phyloP scores from a whole-genome alignment of 345 rosid genomes.

The Mangifera indica region DNA sequence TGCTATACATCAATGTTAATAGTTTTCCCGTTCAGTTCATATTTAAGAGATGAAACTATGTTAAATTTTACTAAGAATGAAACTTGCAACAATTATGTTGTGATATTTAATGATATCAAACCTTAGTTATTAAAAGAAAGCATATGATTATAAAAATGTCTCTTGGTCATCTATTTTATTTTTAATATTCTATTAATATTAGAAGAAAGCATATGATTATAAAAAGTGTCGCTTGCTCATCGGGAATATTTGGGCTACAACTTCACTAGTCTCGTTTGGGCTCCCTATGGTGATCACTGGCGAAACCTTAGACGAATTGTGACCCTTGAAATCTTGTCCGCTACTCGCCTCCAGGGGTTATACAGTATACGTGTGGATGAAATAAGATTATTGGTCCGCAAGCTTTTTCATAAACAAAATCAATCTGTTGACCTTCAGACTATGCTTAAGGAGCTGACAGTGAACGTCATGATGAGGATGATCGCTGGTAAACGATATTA shows the following conservation, averaged over 20 bases:
- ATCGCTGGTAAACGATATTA: slow-evolving; percentile 41
- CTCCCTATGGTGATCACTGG: slow-evolving; percentile 34
- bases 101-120: no score
- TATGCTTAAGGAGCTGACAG: slow-evolving; percentile 34
- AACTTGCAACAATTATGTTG: no score
- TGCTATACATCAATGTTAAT: no score
- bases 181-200: no score
- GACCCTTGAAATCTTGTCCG: slow-evolving; percentile 25
- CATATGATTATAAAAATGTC: no score
- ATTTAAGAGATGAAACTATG: no score
- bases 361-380: slow-evolving; percentile 22
- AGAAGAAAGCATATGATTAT: no score
- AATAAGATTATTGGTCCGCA: slow-evolving; percentile 18
- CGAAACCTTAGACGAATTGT: slow-evolving; percentile 28
- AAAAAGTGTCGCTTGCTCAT: not conserved
- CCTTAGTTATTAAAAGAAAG: no score
- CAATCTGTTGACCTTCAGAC: slow-evolving; percentile 31
- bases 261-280: slow-evolving; percentile 19
- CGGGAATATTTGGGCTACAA: slow-evolving; percentile 26
- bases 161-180: no score
- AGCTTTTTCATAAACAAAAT: slow-evolving; percentile 1
- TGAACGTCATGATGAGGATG: slow-evolving; percentile 51
- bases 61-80: no score
- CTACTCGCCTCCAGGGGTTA: not conserved
- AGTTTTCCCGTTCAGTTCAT: no score